Evolutionary conservation across 75 land plant genomes (phyloP), one percentile per base, ranked within the genome.

Genomic region (Isoetes taiwanensis): DNA sequence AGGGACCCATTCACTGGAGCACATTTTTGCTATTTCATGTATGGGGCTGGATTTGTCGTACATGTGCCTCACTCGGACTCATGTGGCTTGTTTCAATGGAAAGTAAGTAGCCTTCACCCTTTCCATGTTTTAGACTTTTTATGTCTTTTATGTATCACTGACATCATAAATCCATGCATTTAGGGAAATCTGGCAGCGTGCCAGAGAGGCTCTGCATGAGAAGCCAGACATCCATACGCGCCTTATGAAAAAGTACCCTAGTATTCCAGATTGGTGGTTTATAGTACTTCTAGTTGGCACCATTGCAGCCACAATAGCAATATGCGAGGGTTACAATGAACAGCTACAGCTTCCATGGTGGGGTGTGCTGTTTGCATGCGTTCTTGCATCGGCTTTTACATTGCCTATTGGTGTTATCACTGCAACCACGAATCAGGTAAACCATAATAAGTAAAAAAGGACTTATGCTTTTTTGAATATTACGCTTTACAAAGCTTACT

Each of bases 221-320:
- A 78, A 75, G 52, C 69, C 55, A 8, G 85, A 81, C 54, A 73
- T 89, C 5, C 96, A 90, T 41, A 90, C 90, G 23, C 78, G 50
- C 48, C 54, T 84, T 52, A 84, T 84, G 90, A 64, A 52, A 43
- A 79, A 46, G 33, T 84, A 84, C 53, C 38, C 53, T 17, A 85
- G 81, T 40, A 79, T 90, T 63, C 90, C 90, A 20, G 6, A 64
- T 8, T 90, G 96, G 90, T 90, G 96, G 90, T 90, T 90, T 43
- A 57, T 75, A 33, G 5, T 66, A 3, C 29, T 84, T 34, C 64
- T 81, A 30, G 46, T 29, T 0, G 57, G 35, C 29, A 75, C 77
- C 50, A 9, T 85, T 5, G 64, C 43, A 8, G 67, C 73, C n/a
- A 77, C 90, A 6, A 56, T 85, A 1, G 54, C 54, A 16, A 72